Base-by-base conservation (phyloP, 768 basidiomycete species). In the Mycena leptocephala region DNA sequence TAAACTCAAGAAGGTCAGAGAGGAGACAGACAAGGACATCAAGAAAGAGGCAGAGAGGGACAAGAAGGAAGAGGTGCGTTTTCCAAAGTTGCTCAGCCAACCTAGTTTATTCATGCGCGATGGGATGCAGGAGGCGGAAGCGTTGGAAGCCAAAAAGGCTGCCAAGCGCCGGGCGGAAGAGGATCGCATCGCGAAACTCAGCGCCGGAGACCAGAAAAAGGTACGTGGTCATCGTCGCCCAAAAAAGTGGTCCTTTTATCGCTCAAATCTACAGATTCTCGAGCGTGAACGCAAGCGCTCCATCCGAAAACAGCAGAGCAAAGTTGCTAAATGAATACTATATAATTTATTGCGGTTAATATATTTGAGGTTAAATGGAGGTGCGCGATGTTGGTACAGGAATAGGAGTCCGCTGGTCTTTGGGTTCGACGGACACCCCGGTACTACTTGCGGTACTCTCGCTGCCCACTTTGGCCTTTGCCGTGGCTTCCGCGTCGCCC, bases 201-300 rank as follows among this genome's bases (percentile, higher is more conserved):
- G 93, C 80, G 89, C 95, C 35, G 89, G 92, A 24, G 95, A 96
- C 79, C 96, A 96, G 87, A 92, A 93, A 87, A 97, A 96, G 92
- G 95, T 93, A 65, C 61, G 81, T 76, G 14, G 24, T 72, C 22
- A 59, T 70, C 33, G 26, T 72, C 39, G n/a, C 14, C 7, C 41
- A 2, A 7, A 16, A 41, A 32, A 56, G 14, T 69, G 79, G 58
- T 78, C 48, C 39, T 61, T 18, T 62, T 33, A 51, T 73, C 26
- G 11, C 18, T 2, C 8, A 33, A 74, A 37, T 39, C 0, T 72
- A 13, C 32, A 94, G 93, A 83, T 89, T 76, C 86, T 95, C 70
- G 95, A 96, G 63, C 93, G 93, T 77, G 95, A 95, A 80, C 93
- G 93, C 74, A 96, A 95, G 83, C 93, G 93, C 33, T 84, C 87